Base-by-base conservation (phyloP, 2,329 filamentous ascomycete species). In the Colletotrichum costaricense region DNA sequence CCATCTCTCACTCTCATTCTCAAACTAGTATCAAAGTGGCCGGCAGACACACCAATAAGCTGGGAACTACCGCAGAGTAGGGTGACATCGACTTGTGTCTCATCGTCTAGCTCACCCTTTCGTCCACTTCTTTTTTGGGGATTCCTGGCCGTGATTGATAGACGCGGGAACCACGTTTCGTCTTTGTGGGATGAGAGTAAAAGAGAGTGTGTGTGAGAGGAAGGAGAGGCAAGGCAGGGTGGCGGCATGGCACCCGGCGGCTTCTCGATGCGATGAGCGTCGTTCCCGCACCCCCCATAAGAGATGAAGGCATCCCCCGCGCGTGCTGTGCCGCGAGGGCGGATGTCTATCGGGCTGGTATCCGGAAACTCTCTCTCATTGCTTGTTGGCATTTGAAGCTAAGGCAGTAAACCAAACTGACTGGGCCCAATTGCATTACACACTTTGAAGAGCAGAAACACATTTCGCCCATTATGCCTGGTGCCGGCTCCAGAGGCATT, bases 401-500 rank as follows among this genome's bases (percentile, higher is more conserved):
- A n/a, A 49, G 42, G 19, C 16, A 49, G 42, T n/a, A 49, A 3
- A 49, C 16, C 42, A 49, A n/a, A n/a, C 42, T 49, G 42, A 49
- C 42, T n/a, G 42, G 42, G 7, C 19, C 46, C 49, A 64, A 55
- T 22, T 30, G n/a, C 22, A 64, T 65, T n/a, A 11, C 16, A 63
- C n/a, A 22, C 19, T 49, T 49, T 49, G 42, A n/a, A 49, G 38
- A 42, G 38, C 14, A n/a, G 52, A 22, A 22, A 16, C 11, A 56
- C 14, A 35, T n/a, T n/a, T 59, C 26, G 46, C n/a, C 30, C 69
- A 28, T 8, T 12, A 73, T 73, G 70, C 66, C 70, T 28, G 70
- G 70, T 26, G 66, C 70, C 24, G 70, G 70, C 1, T 14, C 33
- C 16, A 73, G 70, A 60, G 70, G 70, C 70, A 70, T 73, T 16